A percentile compares a stretch with the other conserved stretches of the same genome.
These are phyloP conservation scores for Neofusicoccum laricinum DNA, from an alignment of 2,329 filamentous ascomycete genomes.

Conservation along the genomic window DNA sequence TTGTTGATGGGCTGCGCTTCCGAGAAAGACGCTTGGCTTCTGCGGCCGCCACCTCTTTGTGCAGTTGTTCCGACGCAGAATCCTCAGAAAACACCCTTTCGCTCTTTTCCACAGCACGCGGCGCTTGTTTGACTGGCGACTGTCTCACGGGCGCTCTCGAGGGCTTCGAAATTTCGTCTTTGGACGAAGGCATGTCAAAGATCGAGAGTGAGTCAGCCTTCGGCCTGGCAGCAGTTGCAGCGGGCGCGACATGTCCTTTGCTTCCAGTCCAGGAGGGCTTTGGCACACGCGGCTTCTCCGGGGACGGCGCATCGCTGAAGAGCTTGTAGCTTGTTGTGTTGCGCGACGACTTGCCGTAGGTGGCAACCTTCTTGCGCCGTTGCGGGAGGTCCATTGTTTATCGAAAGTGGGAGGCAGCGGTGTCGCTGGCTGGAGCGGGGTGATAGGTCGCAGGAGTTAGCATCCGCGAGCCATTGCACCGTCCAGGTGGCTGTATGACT, in stretches of 20 bases:
- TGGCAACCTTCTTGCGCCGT: constrained; percentile 37
- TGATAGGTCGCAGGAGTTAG: not conserved
- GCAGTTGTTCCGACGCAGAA: constrained; percentile 14
- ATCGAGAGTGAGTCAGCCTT: constrained; percentile 19
- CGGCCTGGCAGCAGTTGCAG: not conserved
- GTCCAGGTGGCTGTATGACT: not conserved
- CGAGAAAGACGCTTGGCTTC: not conserved
- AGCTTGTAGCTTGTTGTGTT: constrained; percentile 19
- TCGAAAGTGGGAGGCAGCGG: not conserved
- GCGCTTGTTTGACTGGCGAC: not conserved
- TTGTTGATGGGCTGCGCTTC: not conserved
- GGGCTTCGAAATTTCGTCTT: constrained; percentile 24
- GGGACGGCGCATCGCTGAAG: constrained; percentile 30
- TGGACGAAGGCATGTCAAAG: constrained; percentile 42
- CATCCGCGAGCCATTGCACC: not conserved
- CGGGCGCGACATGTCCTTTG: not conserved
- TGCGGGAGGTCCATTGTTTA: constrained; percentile 20
- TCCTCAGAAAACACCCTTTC: constrained; percentile 5
- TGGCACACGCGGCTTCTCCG: constrained; percentile 30
- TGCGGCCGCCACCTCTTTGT: constrained; percentile 5
- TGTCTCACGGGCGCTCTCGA: not conserved
- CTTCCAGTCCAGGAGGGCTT: constrained; percentile 1
- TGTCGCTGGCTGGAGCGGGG: not conserved
- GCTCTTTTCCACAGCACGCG: not conserved
- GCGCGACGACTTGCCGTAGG: constrained; percentile 38